A percentile compares a stretch with the other conserved stretches of the same genome.
Evolutionary conservation across 176 grass and related monocot species (phyloP).

Genomic region (Oryza australiensis): DNA sequence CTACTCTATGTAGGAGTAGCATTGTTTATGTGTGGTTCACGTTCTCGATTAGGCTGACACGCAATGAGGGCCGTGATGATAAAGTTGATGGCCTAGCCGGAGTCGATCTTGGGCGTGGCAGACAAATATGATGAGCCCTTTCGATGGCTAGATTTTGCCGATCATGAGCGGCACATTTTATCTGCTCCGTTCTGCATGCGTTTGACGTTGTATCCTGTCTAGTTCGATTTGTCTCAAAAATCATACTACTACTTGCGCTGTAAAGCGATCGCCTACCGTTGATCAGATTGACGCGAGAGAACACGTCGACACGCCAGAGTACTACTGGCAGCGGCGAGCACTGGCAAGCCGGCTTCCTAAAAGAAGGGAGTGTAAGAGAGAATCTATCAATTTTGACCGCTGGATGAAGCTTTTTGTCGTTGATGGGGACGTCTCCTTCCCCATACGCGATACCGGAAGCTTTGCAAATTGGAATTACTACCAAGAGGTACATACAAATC

Average conservation of each 20-base stretch:
- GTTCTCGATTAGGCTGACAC: background rate
- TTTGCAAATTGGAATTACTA: background rate
- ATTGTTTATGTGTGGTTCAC: background rate
- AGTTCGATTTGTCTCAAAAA: background rate
- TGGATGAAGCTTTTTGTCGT: slow-evolving; percentile 23
- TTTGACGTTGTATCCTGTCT: background rate
- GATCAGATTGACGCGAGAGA: slow-evolving; percentile 31
- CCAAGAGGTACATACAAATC: background rate
- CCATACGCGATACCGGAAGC: background rate
- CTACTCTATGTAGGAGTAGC: too few relatives aligned
- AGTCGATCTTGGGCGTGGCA: slow-evolving; percentile 34
- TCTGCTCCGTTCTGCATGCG: background rate
- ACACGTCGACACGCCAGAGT: slow-evolving; percentile 1
- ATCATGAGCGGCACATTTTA: slow-evolving; percentile 3
- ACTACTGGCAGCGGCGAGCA: slow-evolving; percentile 6
- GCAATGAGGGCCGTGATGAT: background rate
- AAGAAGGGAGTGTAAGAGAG: background rate
- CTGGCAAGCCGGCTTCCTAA: background rate
- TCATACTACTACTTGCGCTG: background rate
- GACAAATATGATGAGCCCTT: slow-evolving; percentile 42
- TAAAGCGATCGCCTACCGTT: slow-evolving; percentile 30
- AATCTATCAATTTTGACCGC: slow-evolving; percentile 33
- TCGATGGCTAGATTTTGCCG: slow-evolving; percentile 36
- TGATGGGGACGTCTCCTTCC: slow-evolving; percentile 21
- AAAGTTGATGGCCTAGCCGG: background rate